Conservation (phyloP, 176 grass and related monocot genomes). For the Carex myosuroides region DNA sequence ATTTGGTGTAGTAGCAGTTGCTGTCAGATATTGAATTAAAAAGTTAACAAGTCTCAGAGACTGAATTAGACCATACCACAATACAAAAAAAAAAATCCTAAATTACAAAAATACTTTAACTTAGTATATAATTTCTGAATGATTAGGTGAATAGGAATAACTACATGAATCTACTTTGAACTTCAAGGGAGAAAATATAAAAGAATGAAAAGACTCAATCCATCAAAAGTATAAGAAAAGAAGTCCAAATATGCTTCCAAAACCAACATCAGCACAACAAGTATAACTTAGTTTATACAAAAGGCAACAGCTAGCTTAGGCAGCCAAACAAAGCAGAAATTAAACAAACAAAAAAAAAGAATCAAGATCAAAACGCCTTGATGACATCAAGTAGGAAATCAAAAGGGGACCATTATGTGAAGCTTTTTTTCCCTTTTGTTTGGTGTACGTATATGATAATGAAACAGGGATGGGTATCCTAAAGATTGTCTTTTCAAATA, state of each 20-base stretch:
- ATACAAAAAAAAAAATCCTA: background rate
- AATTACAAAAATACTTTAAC: background rate
- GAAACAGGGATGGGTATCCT: background rate
- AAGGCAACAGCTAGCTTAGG: background rate
- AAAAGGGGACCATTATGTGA: background rate
- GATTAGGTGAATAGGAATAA: background rate
- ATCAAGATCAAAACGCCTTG: background rate
- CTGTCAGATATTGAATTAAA: background rate
- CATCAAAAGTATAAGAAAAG: background rate
- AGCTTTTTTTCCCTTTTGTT: background rate
- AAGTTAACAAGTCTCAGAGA: background rate
- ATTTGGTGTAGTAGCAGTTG: background rate
- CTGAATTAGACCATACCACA: background rate
- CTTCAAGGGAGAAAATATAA: background rate
- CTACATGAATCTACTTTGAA: background rate
- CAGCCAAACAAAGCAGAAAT: background rate
- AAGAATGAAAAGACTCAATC: background rate
- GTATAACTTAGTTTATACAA: background rate
- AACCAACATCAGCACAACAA: background rate
- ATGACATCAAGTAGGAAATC: background rate
- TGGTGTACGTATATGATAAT: background rate
- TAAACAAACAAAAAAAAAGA: background rate
- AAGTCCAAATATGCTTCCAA: background rate
- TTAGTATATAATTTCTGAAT: background rate
- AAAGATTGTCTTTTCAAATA: background rate